Percentiles rank a stretch among this genome's conserved stretches.
Evolutionary conservation across 108 stramenopile species (phyloP).

Genomic region (Skeletonema menzelii): DNA sequence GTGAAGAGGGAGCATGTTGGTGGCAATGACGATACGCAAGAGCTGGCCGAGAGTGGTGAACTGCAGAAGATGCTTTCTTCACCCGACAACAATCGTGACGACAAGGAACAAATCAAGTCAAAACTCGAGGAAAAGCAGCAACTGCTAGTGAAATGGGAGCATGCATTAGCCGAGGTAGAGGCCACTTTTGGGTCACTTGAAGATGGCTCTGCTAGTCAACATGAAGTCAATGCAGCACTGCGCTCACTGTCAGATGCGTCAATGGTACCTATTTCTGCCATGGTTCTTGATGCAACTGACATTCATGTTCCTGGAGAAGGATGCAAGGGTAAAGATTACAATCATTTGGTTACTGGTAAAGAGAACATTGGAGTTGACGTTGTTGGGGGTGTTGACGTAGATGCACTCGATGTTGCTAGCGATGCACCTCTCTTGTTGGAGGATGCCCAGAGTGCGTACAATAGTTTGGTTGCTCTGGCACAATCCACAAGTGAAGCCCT

Average conservation of each 20-base stretch:
- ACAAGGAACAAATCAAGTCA: conserved; percentile 1
- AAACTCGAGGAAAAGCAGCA: not conserved
- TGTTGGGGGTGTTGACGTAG: conserved; percentile 20
- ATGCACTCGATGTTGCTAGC: conserved; percentile 27
- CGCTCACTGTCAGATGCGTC: conserved; percentile 14
- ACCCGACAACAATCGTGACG: conserved; percentile 6
- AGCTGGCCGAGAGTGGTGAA: conserved; percentile 43
- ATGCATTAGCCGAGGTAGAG: conserved; percentile 17
- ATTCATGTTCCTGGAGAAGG: conserved; percentile 35
- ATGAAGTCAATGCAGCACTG: conserved; percentile 20
- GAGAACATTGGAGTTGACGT: conserved; percentile 11
- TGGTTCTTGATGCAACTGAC: conserved; percentile 16
- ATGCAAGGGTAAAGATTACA: conserved; percentile 35
- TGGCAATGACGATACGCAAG: conserved; percentile 73
- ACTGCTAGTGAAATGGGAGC: conserved; percentile 22
- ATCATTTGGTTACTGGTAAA: not conserved
- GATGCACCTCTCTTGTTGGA: conserved; percentile 31
- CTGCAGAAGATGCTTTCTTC: conserved; percentile 53
- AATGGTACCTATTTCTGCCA: conserved; percentile 12
- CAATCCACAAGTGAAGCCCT: conserved; percentile 20
- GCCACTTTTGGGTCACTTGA: conserved; percentile 2
- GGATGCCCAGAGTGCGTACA: conserved; percentile 30
- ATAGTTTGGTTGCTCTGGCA: conserved; percentile 22
- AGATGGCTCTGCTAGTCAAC: not conserved
- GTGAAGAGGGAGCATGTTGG: conserved; percentile 78